A percentile compares a stretch with the other conserved stretches of the same genome.
Conservation (phyloP, 495 filamentous ascomycete genomes). For the Pseudevernia furfuracea region DNA sequence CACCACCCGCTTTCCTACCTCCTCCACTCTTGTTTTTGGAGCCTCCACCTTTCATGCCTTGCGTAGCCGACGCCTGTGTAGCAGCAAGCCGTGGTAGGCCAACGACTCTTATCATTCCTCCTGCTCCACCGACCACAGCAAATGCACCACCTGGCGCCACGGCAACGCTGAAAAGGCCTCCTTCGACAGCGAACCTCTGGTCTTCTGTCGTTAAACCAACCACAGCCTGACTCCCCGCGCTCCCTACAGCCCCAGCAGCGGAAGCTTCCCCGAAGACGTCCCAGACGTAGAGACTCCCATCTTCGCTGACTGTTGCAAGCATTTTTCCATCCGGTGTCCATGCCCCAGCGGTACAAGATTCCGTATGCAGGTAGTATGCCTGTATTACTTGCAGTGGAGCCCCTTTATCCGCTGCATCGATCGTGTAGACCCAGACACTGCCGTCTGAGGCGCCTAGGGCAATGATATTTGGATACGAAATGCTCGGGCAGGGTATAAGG, state of each 20-base stretch:
- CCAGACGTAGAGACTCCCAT: constrained; percentile 83
- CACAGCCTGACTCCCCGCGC: constrained; percentile 60
- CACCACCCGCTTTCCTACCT: constrained; percentile 34
- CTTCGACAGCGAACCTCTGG: constrained; percentile 85
- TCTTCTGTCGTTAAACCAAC: constrained; percentile 76
- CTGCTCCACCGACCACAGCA: constrained; percentile 79
- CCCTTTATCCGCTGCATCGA: constrained; percentile 56
- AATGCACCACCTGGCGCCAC: constrained; percentile 69
- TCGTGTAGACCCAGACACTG: constrained; percentile 85
- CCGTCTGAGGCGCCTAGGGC: constrained; percentile 91
- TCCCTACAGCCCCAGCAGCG: constrained; percentile 60
- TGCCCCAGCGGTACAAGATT: constrained; percentile 75
- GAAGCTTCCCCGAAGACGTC: constrained; percentile 83
- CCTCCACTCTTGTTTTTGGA: constrained; percentile 40
- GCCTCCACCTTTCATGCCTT: constrained; percentile 36
- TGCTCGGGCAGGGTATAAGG: constrained; percentile 66
- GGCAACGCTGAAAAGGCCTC: constrained; percentile 79
- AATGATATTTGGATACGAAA: constrained; percentile 65
- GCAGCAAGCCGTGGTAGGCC: constrained; percentile 63
- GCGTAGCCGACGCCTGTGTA: constrained; percentile 28
- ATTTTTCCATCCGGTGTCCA: constrained; percentile 87
- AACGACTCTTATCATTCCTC: constrained; percentile 73
- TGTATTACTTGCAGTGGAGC: constrained; percentile 72
- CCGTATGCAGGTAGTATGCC: constrained; percentile 84
- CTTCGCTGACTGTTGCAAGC: constrained; percentile 84